Conservation (phyloP, 2,329 filamentous ascomycete species). For the Venturia pyrina region DNA sequence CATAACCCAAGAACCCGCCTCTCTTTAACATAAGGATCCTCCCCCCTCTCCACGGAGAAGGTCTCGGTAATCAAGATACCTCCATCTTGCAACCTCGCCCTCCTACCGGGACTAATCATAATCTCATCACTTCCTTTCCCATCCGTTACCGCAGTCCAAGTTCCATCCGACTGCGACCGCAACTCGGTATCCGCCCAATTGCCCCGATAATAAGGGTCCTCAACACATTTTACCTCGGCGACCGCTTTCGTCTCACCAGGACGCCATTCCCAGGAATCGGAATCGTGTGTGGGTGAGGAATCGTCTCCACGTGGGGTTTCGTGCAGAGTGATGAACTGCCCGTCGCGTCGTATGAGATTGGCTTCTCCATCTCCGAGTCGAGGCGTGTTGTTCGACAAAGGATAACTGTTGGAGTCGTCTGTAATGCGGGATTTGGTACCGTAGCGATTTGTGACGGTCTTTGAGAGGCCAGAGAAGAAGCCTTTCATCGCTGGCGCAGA, state of each 20-base stretch:
- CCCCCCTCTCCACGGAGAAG: not conserved
- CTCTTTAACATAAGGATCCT: not conserved
- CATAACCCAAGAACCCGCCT: not conserved
- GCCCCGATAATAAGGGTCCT: not conserved
- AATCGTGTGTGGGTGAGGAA: not conserved
- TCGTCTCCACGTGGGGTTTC: not conserved
- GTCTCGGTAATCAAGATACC: constrained; percentile 2
- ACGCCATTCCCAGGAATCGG: not conserved
- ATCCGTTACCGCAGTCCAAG: not conserved
- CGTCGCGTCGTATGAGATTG: not conserved
- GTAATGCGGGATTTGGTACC: not conserved
- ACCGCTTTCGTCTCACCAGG: not conserved
- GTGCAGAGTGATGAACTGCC: not conserved
- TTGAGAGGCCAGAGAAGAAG: constrained; percentile 11
- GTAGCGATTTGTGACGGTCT: not conserved
- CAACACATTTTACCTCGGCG: not conserved
- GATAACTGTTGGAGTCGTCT: not conserved
- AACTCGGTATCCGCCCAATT: not conserved
- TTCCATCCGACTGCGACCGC: not conserved
- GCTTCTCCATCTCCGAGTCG: not conserved
- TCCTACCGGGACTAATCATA: not conserved
- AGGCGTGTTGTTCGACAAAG: not conserved
- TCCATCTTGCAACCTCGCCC: not conserved
- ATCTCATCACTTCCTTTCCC: not conserved
- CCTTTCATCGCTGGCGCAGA: constrained; percentile 19